These are phyloP conservation scores for Sporothrix dimorphospora DNA, from an alignment of 2,329 filamentous ascomycete genomes.

Conservation along the genomic window DNA sequence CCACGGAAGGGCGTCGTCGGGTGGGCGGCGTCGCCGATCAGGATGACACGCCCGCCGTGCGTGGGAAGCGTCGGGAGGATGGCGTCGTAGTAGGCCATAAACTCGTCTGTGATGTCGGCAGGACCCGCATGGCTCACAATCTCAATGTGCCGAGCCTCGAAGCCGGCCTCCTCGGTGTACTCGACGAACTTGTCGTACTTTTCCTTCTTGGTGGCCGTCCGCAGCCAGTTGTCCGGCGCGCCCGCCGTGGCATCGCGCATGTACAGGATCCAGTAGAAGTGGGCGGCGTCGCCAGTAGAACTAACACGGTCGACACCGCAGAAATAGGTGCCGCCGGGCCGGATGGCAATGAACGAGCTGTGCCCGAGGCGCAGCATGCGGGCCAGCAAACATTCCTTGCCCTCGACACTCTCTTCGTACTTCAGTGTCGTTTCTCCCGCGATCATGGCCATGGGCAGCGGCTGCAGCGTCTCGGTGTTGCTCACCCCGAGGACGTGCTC, in stretches of 20 bases:
- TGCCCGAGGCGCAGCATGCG: slow-evolving; percentile 41
- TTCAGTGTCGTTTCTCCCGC: slow-evolving; percentile 38
- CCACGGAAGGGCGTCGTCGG: slow-evolving; percentile 52
- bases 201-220: slow-evolving; percentile 30
- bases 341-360: slow-evolving; percentile 38
- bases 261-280: slow-evolving; percentile 40
- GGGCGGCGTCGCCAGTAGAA: slow-evolving; percentile 33
- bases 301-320: slow-evolving; percentile 36
- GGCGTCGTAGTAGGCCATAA: slow-evolving; percentile 32
- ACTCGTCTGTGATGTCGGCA: slow-evolving; percentile 38
- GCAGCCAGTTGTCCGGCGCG: slow-evolving; percentile 42
- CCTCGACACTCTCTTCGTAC: slow-evolving; percentile 30
- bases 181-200: slow-evolving; percentile 25
- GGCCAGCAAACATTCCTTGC: slow-evolving; percentile 32
- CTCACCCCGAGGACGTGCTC: slow-evolving; percentile 38
- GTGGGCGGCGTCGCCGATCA: slow-evolving; percentile 53
- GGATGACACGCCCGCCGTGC: slow-evolving; percentile 39
- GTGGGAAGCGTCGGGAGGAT: slow-evolving; percentile 43
- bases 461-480: slow-evolving; percentile 37
- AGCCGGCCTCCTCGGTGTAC: neutral
- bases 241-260: slow-evolving; percentile 34
- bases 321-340: slow-evolving; percentile 34
- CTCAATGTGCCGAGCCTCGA: slow-evolving; percentile 31
- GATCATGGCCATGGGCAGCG: slow-evolving; percentile 38
- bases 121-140: slow-evolving; percentile 40